Base-by-base conservation (phyloP, 2,329 filamentous ascomycete species). In the Apiospora hydei region DNA sequence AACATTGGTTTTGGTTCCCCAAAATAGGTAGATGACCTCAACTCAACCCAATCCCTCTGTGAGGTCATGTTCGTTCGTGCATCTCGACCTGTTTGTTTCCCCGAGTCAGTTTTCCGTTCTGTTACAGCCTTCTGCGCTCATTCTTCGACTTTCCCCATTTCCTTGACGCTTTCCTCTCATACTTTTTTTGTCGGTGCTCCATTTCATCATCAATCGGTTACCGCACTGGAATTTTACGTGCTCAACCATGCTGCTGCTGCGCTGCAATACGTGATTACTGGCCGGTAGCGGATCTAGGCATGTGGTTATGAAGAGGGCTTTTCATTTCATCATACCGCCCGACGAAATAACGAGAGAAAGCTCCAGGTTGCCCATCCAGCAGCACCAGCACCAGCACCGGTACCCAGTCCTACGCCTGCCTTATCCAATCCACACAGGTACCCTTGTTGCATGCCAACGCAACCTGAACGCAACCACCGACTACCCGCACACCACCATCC, bases 61-160 rank as follows among this genome's bases (percentile, higher is more conserved):
- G 57, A 64, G 57, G 57, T 64, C 57, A 64, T 38, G 57, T 41
- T 64, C 57, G n/a, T 64, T 64, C 57, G 57, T 64, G 57, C 53
- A 38, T 61, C 30, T 61, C 11, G 53, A 38, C 53, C 57, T 64
- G 57, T n/a, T 41, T 64, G 57, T n/a, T 41, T 41, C 34, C 57
- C 57, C 34, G 57, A 64, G 57, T 64, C 57, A 64, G 57, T 64
- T 64, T 38, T 8, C 34, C 7, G 34, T 38, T 34, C 10, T 64
- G 57, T 64, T 41, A 64, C 57, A 41, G 57, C 57, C 57, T 38
- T 64, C 57, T 64, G 34, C 34, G 57, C 34, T 64, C 34, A 41
- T 64, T 64, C 21, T 64, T 64, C 34, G 11, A 5, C 13, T 34
- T 34, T 34, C 14, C 14, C 26, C 21, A 18, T 64, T 41, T 64